phyloP scores from a whole-genome alignment of 2,329 filamentous ascomycete species.

The Ceratocystis lukuohia region DNA sequence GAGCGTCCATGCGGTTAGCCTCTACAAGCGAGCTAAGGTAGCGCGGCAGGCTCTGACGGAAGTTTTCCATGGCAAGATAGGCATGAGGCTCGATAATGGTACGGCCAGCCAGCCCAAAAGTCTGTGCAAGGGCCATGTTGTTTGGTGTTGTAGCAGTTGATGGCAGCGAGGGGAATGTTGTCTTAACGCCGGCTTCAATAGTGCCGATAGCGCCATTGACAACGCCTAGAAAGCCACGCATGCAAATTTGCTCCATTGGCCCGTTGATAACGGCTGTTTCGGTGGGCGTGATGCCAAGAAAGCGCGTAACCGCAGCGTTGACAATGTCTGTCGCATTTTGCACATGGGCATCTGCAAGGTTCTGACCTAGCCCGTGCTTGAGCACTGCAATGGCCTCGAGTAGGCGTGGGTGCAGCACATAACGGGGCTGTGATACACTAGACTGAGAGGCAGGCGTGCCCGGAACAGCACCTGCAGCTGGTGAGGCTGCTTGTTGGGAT shows the following conservation, averaged over 20 bases:
- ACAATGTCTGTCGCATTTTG: constrained; percentile 35
- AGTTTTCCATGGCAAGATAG: constrained; percentile 31
- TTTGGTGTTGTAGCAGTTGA: constrained; percentile 22
- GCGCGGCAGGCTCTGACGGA: constrained; percentile 34
- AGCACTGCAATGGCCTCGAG: constrained; percentile 33
- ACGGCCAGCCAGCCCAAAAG: constrained; percentile 23
- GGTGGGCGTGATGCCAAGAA: constrained; percentile 33
- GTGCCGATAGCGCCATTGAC: constrained; percentile 31
- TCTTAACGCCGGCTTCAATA: constrained; percentile 27
- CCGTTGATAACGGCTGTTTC: constrained; percentile 32
- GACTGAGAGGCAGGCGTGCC: constrained; percentile 13
- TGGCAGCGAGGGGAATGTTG: constrained; percentile 22
- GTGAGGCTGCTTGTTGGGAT: constrained; percentile 14
- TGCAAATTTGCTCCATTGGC: constrained; percentile 35
- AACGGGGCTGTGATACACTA: constrained; percentile 21
- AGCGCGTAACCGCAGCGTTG: constrained; percentile 41
- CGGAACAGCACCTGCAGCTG: constrained; percentile 9
- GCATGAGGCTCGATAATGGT: constrained; percentile 30
- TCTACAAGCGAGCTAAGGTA: constrained; percentile 31
- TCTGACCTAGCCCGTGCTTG: constrained; percentile 35
- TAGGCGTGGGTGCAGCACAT: constrained; percentile 34
- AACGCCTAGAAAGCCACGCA: constrained; percentile 32
- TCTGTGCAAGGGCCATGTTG: constrained; percentile 15
- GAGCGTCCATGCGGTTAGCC: constrained; percentile 32
- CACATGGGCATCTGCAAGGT: constrained; percentile 32